Conservation (phyloP, 1,139 yeast genomes). For the Candida tropicalis region DNA sequence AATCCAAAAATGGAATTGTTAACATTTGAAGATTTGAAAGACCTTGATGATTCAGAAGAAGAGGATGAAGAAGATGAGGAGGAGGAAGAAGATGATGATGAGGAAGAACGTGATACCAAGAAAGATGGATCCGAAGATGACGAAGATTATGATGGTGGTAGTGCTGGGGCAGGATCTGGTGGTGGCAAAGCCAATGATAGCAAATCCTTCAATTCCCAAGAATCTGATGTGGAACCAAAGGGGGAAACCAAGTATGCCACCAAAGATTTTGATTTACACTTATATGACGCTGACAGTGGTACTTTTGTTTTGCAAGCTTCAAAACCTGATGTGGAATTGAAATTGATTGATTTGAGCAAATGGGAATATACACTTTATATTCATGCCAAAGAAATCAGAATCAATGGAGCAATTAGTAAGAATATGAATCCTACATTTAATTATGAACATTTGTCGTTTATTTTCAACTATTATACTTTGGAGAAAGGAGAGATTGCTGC, state of each 20-base stretch:
- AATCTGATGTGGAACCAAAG: constrained; percentile 10
- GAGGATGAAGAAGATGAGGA: constrained; percentile 19
- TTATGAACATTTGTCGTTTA: constrained; percentile 57
- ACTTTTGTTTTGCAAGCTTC: constrained; percentile 48
- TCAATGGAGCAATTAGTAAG: constrained; percentile 50
- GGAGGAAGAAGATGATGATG: constrained; percentile 16
- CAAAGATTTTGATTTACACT: constrained; percentile 36
- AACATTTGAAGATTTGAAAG: constrained; percentile 27
- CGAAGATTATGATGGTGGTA: constrained; percentile 1
- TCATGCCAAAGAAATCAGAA: constrained; percentile 19
- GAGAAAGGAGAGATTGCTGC: constrained; percentile 32
- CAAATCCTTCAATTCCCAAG: not conserved
- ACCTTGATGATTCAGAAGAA: constrained; percentile 17
- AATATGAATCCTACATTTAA: constrained; percentile 69
- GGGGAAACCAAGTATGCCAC: constrained; percentile 19
- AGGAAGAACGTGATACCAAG: constrained; percentile 4
- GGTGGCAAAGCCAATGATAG: constrained; percentile 6
- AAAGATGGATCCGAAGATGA: constrained; percentile 8
- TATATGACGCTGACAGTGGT: constrained; percentile 59
- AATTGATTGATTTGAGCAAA: constrained; percentile 48
- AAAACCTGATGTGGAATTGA: constrained; percentile 19
- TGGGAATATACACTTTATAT: constrained; percentile 60
- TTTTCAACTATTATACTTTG: constrained; percentile 56
- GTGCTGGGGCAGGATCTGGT: constrained; percentile 20
- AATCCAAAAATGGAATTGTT: constrained; percentile 29